Evolutionary conservation across 169 alveolate species (phyloP).

Genomic region (Plasmodium berghei): DNA sequence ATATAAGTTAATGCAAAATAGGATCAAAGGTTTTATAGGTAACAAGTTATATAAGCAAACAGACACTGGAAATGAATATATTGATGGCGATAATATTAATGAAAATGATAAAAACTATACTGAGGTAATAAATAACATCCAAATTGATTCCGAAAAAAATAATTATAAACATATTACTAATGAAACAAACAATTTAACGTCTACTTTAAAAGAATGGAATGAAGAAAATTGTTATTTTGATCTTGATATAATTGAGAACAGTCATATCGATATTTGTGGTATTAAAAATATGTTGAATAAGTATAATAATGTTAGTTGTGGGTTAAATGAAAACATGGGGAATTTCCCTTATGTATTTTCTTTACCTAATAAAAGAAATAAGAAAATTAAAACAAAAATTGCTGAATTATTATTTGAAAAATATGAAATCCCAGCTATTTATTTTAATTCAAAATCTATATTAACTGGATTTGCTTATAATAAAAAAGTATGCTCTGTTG

Average conservation of each 20-base stretch:
- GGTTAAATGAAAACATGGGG: slow-evolving; percentile 49
- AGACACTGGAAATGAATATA: slow-evolving; percentile 24
- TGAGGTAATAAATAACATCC: background rate
- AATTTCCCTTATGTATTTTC: slow-evolving; percentile 49
- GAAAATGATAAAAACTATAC: background rate
- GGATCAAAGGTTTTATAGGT: slow-evolving; percentile 48
- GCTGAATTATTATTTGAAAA: slow-evolving; percentile 52
- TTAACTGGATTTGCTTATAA: slow-evolving; percentile 59
- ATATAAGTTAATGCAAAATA: slow-evolving; percentile 10
- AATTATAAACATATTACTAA: background rate
- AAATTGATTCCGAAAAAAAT: background rate
- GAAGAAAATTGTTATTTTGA: slow-evolving; percentile 37
- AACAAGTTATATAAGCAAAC: slow-evolving; percentile 46
- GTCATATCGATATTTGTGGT: slow-evolving; percentile 15
- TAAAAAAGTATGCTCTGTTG: slow-evolving; percentile 37
- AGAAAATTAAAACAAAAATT: slow-evolving; percentile 42
- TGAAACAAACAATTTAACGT: background rate
- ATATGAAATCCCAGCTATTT: slow-evolving; percentile 40
- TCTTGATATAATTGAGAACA: slow-evolving; percentile 24
- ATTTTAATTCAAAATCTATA: slow-evolving; percentile 43
- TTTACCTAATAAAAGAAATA: slow-evolving; percentile 55
- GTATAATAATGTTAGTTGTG: slow-evolving; percentile 40
- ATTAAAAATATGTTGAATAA: slow-evolving; percentile 58
- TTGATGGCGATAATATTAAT: background rate
- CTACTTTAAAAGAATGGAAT: slow-evolving; percentile 15